Evolutionary conservation across 371 early-diverging fungal species (phyloP).

Genomic region (Haplosporangium sp.): DNA sequence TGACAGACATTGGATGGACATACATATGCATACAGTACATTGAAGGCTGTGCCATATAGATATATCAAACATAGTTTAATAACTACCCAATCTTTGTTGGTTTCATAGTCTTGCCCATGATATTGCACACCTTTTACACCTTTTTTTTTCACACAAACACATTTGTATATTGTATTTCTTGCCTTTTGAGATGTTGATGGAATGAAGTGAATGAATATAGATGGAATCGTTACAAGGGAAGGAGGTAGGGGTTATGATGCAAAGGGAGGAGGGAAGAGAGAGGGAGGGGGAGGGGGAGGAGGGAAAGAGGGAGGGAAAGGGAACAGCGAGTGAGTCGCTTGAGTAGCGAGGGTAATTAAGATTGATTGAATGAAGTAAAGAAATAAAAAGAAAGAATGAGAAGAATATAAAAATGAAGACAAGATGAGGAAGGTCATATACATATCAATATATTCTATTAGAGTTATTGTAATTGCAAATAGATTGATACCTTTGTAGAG

Average conservation of each 20-base stretch:
- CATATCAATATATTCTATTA: too few relatives aligned
- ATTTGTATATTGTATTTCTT: background rate
- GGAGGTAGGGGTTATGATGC: background rate
- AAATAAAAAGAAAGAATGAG: background rate
- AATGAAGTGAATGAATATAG: background rate
- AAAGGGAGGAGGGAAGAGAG: constrained; percentile 3
- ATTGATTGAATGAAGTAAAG: background rate
- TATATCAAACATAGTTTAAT: background rate
- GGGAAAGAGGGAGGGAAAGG: background rate
- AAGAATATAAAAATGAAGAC: background rate
- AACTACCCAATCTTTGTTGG: too few relatives aligned
- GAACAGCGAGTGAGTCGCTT: background rate
- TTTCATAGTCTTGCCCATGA: too few relatives aligned
- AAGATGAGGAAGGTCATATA: background rate
- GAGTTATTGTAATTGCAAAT: too few relatives aligned
- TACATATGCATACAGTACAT: background rate
- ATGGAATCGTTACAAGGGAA: constrained; percentile 1
- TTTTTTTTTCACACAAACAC: too few relatives aligned
- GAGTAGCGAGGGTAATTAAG: background rate
- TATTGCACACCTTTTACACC: too few relatives aligned
- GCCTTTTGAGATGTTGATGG: background rate
- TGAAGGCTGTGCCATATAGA: background rate
- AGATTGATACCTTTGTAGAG: too few relatives aligned
- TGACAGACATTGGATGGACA: too few relatives aligned
- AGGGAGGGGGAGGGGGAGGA: constrained; percentile 1